Evolutionary conservation across 768 basidiomycete genomes (phyloP), one percentile per base, ranked within the genome.

Genomic region (Pisolithus tinctorius): DNA sequence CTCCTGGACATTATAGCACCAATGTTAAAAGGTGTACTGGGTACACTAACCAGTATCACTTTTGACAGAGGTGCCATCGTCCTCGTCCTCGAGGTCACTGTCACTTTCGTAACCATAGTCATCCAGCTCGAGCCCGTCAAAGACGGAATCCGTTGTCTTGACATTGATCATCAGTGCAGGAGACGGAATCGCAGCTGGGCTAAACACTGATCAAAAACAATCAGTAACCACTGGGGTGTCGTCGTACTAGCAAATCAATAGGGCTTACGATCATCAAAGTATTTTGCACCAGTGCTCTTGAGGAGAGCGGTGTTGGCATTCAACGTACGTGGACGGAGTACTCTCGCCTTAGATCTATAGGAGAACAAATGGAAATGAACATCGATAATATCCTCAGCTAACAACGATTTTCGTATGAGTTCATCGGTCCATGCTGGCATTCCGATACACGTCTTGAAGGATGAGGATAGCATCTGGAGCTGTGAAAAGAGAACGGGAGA

Each of bases 91-190:
- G 25, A 71, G 61, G 34, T 70, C 70, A 14, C 70, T 70, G 49
- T 71, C 69, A n/a, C 63, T 66, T 29, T 26, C 60, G 39, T 67
- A 71, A 4, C 58, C 69, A 46, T 69, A 67, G 5, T 63, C 64
- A 3, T 58, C 59, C 1, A 58, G 52, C 5, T 4, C 30, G 37
- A 39, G 31, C 25, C 45, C 8, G 13, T 17, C 44, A 7, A 54
- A 53, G 26, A 65, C 46, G 13, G 52, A 53, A 4, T 45, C 47
- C 20, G 50, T 49, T 13, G 45, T 51, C n/a, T 36, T 47, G 31
- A 67, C 55, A 11, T 60, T 56, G 43, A 53, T 26, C 29, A 60
- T 48, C 7, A 55, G 56, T 4, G 51, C 4, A 23, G 58, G 58
- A 1, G 53, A 54, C 9, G 54, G 37, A 45, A 48, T 56, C 4